A percentile compares a stretch with the other conserved stretches of the same genome.
phyloP scores from a whole-genome alignment of 148 eudicot genomes.

The Bassia scoparia region DNA sequence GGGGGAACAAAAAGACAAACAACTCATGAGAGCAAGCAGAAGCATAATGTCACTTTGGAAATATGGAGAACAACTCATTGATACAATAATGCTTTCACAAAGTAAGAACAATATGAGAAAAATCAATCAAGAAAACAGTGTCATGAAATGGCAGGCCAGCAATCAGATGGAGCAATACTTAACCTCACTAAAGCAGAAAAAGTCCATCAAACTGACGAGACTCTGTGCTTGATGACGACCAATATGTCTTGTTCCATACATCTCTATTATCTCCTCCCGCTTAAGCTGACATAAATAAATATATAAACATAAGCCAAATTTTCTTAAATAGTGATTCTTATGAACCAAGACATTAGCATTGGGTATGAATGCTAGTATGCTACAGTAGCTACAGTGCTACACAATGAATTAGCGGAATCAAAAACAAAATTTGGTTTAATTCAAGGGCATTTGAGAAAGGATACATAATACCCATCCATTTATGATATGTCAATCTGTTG shows the following conservation, averaged over 20 bases:
- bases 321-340: neutral
- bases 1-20: neutral
- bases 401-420: neutral
- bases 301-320: neutral
- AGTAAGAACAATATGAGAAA: neutral
- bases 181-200: slow-evolving; percentile 99
- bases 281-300: slow-evolving; percentile 53
- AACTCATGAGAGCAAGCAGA: neutral
- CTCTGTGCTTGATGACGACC: slow-evolving; percentile 93
- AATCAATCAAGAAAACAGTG: neutral
- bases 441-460: neutral
- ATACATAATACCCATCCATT: neutral
- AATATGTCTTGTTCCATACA: slow-evolving; percentile 94
- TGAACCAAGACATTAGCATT: neutral
- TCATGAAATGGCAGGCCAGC: neutral
- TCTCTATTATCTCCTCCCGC: slow-evolving; percentile 63
- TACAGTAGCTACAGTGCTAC: no score
- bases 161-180: slow-evolving; percentile 14
- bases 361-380: neutral
- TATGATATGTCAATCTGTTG: neutral
- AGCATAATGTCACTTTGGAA: no score
- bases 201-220: slow-evolving; percentile 97
- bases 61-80: no score
- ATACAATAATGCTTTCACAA: no score
- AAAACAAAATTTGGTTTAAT: neutral